Conservation (phyloP, 345 rosid genomes). For the Dipteronia dyeriana region DNA sequence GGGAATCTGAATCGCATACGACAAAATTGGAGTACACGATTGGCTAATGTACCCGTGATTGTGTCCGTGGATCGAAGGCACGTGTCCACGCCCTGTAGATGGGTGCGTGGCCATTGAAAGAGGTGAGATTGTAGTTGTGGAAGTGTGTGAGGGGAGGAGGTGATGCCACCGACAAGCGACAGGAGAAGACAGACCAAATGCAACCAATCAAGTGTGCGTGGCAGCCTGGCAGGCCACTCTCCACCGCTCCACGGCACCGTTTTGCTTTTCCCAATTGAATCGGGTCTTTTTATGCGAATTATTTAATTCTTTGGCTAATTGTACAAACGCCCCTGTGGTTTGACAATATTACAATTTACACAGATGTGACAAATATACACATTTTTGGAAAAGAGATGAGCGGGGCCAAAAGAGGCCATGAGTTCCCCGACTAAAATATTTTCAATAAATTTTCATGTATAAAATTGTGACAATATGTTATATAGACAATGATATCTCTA, state of each 20-base stretch:
- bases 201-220: neutral
- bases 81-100: neutral
- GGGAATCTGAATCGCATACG: too few species aligned
- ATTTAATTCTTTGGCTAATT: neutral
- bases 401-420: too few species aligned
- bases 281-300: neutral
- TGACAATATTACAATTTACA: too few species aligned
- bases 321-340: too few species aligned
- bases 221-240: slow-evolving; percentile 1
- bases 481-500: too few species aligned
- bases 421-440: too few species aligned
- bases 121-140: neutral
- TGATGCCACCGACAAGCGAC: neutral
- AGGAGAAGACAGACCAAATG: too few species aligned
- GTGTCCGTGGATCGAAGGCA: neutral
- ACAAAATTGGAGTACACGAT: neutral
- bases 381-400: too few species aligned
- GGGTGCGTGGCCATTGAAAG: neutral
- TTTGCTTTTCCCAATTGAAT: neutral
- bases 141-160: neutral
- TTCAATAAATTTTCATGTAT: too few species aligned
- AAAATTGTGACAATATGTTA: too few species aligned
- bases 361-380: too few species aligned
- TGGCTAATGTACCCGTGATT: neutral
- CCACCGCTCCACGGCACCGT: neutral